Evolutionary conservation across 2,329 filamentous ascomycete species (phyloP).

Genomic region (Raffaelea deltoideospora): DNA sequence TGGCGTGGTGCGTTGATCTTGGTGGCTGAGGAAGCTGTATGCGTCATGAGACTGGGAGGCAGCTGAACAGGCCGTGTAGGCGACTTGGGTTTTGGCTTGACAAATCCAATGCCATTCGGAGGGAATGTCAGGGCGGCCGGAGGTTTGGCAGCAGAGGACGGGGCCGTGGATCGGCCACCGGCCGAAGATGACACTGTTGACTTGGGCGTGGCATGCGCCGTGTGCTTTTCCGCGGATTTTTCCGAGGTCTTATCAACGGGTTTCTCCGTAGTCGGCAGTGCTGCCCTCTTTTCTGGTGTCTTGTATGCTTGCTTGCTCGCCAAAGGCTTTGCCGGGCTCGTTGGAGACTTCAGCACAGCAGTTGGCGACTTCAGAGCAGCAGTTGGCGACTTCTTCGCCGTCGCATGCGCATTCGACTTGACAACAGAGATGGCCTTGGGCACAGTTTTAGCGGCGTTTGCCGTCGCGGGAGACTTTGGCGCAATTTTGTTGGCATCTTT

Average conservation of each 20-base stretch:
- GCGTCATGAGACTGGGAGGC: conserved; percentile 51
- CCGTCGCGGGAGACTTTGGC: background rate
- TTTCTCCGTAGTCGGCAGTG: background rate
- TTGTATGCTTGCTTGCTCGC: conserved; percentile 14
- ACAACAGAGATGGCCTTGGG: conserved; percentile 20
- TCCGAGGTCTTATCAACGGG: background rate
- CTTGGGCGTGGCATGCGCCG: conserved; percentile 12
- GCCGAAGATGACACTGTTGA: conserved; percentile 7
- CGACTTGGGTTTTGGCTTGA: conserved; percentile 49
- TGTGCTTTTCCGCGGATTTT: background rate
- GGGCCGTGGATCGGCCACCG: conserved; percentile 16
- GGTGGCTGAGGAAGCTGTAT: conserved; percentile 53
- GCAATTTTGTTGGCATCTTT: conserved; percentile 2
- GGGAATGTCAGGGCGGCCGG: conserved; percentile 23
- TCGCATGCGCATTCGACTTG: too few relatives aligned
- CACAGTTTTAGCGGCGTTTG: background rate
- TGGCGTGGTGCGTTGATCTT: conserved; percentile 31
- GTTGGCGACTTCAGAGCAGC: conserved; percentile 21
- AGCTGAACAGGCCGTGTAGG: conserved; percentile 54
- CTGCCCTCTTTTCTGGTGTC: conserved; percentile 21
- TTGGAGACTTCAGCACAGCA: conserved; percentile 20
- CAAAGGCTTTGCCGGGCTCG: conserved; percentile 17
- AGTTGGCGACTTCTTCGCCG: conserved; percentile 17
- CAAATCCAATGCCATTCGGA: conserved; percentile 25
- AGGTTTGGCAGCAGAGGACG: conserved; percentile 26